Base-by-base conservation (phyloP, 768 basidiomycete genomes). In the Cubamyces sp. region DNA sequence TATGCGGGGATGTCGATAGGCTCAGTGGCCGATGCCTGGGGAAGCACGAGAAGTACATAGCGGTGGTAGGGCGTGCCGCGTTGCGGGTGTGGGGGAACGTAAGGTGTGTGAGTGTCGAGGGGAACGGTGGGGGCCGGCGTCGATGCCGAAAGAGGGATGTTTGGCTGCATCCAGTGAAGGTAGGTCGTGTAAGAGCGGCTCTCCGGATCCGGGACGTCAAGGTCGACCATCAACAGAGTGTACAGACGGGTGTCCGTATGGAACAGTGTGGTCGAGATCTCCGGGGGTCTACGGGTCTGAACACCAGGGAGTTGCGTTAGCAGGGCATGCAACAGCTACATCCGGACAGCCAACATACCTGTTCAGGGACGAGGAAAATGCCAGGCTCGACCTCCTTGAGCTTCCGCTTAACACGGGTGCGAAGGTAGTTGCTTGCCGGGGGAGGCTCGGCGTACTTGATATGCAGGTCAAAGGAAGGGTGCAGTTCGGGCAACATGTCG, bases 31-130 rank as follows among this genome's bases (percentile, higher is more conserved):
- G 80, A 75, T 34, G 83, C 79, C 67, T 96, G 94, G 11, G 85
- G 87, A 49, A 96, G 80, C 28, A 96, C 77, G 28, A 96, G 77
- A 46, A 89, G 67, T 9, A 86, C 84, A 74, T 96, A 97, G 64
- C 96, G 93, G 75, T 99, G 96, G 75, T 92, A 94, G 0, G 86
- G 85, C 12, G 94, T 90, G 52, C 95, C 94, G 40, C 84, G 83
- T 71, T 94, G 91, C 3, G 96, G 96, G 66, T 97, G 94, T 4
- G 96, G 97, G 5, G 96, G 91, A 65, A 96, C 79, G 74, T 96
- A 98, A 25, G 77, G 76, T 6, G 89, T 90, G 72, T 91, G 90
- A 1, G 79, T 74, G 64, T 81, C 69, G 40, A 79, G 69, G 3
- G 75, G 66, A 54, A 85, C 73, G 49, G 78, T 78, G 14, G 66